Evolutionary conservation across 257 asterid species (phyloP).

Genomic region (Solanum megistacrolobum): DNA sequence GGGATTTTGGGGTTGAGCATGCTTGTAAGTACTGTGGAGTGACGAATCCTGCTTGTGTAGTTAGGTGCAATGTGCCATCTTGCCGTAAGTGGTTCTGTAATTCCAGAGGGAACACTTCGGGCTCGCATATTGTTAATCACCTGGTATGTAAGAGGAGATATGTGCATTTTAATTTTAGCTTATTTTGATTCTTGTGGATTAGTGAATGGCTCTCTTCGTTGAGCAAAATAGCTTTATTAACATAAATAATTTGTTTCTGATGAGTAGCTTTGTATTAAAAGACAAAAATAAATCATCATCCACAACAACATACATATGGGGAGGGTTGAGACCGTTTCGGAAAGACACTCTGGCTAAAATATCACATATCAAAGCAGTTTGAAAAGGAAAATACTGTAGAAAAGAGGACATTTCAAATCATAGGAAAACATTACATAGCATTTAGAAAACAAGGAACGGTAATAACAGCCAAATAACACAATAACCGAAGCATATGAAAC

Average conservation of each 20-base stretch:
- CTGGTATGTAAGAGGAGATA: slow-evolving; percentile 48
- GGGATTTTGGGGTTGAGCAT: slow-evolving; percentile 77
- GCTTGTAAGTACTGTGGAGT: slow-evolving; percentile 96
- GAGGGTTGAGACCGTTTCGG: background rate
- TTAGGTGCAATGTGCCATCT: slow-evolving; percentile 87
- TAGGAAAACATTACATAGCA: background rate
- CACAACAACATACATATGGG: background rate
- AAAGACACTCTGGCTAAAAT: background rate
- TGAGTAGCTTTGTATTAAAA: background rate
- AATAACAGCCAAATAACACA: background rate
- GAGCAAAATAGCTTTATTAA: background rate
- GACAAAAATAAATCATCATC: background rate
- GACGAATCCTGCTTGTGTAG: slow-evolving; percentile 94
- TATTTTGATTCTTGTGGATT: background rate
- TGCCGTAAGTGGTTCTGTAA: slow-evolving; percentile 98
- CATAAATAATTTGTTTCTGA: background rate
- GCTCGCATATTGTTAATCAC: slow-evolving; percentile 97
- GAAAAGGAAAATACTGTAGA: background rate
- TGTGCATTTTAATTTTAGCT: background rate
- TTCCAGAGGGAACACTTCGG: slow-evolving; percentile 97
- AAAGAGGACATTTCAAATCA: background rate
- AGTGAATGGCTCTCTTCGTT: background rate
- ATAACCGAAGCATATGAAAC: background rate
- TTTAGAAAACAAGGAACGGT: background rate
- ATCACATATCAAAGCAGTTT: background rate